Base-by-base conservation (phyloP, 1,284 basidiomycete species). In the Malassezia pachydermatis region DNA sequence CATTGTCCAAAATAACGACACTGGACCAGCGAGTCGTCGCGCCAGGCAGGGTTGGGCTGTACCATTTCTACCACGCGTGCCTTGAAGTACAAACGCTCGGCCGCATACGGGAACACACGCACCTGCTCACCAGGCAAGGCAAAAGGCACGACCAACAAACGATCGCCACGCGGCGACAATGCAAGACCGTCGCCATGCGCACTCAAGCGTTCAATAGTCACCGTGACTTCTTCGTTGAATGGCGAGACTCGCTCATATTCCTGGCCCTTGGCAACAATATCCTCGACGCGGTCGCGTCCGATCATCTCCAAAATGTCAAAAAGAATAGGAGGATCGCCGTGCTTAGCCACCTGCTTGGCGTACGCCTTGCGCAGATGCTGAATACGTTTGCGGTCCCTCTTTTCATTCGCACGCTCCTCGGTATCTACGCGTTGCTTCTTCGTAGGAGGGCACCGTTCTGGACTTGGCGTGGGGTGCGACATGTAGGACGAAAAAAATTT, bases 1-100 rank as follows among this genome's bases (percentile, higher is more conserved):
- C 68, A 71, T 19, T 52, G 46, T 19, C 59, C 58, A 59, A 71
- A 71, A 52, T 71, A 71, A 27, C 56, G 59, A 58, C 68, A 71
- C n/a, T 48, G 41, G 4, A 69, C 57, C 34, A 67, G 51, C 5
- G 57, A 55, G 20, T 57, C 54, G 13, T 55, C 30, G 19, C 64
- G 55, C 36, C 30, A 16, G 0, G 40, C 35, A 16, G 37, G 49
- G 32, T 58, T 49, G n/a, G 19, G 14, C 22, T 59, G 39, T 0
- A 65, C 2, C 8, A 62, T 38, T 24, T 59, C 42, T 3, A 68
- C 40, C 17, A 70, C 40, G 38, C 62, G 58, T 9, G 59, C 51
- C 39, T 63, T 61, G 22, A 62, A 64, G 29, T 55, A 58, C 2
- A 68, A 41, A 16, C 67, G 33, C 33, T 71, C 68, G 34, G 62